A percentile compares a stretch with the other conserved stretches of the same genome.
phyloP scores from a whole-genome alignment of 805 yeast genomes.

The Nakazawaea ambrosiae region DNA sequence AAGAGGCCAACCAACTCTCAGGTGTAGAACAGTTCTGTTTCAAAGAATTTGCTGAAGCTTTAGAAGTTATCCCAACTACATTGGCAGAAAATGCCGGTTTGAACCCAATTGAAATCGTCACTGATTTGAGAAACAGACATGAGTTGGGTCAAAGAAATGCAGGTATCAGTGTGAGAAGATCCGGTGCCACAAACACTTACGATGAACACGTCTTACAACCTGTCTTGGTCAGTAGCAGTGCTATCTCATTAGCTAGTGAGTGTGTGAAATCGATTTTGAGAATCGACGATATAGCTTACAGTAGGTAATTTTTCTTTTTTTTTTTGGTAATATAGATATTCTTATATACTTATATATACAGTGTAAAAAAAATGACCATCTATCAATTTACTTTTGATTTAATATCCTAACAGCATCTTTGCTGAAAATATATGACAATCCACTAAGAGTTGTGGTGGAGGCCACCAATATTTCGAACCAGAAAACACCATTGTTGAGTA shows the following conservation, averaged over 20 bases:
- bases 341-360: neutral
- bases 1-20: constrained; percentile 63
- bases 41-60: constrained; percentile 86
- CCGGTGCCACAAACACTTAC: constrained; percentile 85
- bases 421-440: constrained; percentile 66
- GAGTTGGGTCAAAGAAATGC: constrained; percentile 87
- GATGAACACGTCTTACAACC: constrained; percentile 97
- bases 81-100: constrained; percentile 94
- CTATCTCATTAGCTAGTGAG: constrained; percentile 91
- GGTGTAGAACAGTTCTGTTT: constrained; percentile 90
- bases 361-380: neutral
- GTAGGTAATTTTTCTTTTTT: constrained; percentile 41
- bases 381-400: constrained; percentile 11
- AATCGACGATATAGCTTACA: constrained; percentile 94
- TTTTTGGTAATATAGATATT: neutral
- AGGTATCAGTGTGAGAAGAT: constrained; percentile 93
- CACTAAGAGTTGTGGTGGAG: constrained; percentile 69
- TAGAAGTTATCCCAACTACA: constrained; percentile 90
- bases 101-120: constrained; percentile 84
- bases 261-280: constrained; percentile 93
- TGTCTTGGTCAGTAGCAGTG: constrained; percentile 88
- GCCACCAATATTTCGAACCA: constrained; percentile 51
- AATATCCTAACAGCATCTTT: constrained; percentile 61
- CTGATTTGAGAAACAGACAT: constrained; percentile 87
- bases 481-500: constrained; percentile 19